A percentile compares a stretch with the other conserved stretches of the same genome.
phyloP scores from a whole-genome alignment of 345 rosid species.

The Carallia brachiata region DNA sequence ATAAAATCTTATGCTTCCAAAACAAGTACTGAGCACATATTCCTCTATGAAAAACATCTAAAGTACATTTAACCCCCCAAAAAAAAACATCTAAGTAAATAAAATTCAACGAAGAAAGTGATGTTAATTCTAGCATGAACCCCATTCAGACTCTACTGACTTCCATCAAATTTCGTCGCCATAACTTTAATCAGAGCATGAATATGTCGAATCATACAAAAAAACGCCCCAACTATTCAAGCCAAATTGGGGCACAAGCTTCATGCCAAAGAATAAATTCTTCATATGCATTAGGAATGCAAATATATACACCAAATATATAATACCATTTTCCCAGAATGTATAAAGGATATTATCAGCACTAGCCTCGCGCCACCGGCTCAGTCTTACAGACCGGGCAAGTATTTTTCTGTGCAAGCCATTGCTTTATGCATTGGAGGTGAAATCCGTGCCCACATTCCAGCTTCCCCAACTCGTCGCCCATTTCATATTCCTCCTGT shows the following conservation, averaged over 20 bases:
- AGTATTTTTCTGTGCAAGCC: conserved; percentile 74
- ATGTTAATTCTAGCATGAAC: too few species aligned
- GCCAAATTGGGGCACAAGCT: conserved; percentile 1
- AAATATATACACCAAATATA: conserved; percentile 37
- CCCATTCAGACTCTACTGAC: neutral
- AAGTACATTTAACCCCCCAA: too few species aligned
- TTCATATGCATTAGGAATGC: conserved; percentile 4
- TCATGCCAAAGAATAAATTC: conserved; percentile 23
- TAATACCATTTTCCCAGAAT: neutral
- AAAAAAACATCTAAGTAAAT: too few species aligned
- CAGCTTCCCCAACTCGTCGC: conserved; percentile 64
- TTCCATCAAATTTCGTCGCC: conserved; percentile 7
- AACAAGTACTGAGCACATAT: too few species aligned
- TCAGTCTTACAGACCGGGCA: conserved; percentile 84
- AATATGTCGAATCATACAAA: neutral
- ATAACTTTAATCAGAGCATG: neutral
- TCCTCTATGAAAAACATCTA: too few species aligned
- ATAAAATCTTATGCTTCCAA: too few species aligned
- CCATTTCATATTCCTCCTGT: conserved; percentile 78
- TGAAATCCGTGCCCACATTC: conserved; percentile 82
- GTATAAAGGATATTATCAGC: neutral
- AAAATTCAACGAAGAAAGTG: too few species aligned
- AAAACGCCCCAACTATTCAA: conserved; percentile 3
- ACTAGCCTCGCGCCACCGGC: conserved; percentile 46
- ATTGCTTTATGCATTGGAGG: conserved; percentile 72